Conservation (phyloP, 345 rosid genomes). For the Acer negundo region DNA sequence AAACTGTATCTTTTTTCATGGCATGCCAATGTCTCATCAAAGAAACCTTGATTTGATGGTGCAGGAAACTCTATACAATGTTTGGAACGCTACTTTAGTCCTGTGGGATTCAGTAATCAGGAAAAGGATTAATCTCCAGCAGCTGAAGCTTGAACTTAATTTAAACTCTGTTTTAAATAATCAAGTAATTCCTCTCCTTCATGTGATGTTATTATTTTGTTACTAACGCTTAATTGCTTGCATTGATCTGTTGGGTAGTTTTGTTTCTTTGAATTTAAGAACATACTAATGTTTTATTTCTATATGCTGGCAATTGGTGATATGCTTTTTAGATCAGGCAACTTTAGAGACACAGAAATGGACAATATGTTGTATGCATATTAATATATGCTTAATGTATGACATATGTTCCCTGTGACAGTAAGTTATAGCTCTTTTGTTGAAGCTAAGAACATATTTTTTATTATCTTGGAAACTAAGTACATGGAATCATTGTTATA, state of each 20-base stretch:
- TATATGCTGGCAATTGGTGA: neutral
- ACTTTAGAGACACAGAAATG: too few relatives aligned
- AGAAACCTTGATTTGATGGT: conserved; percentile 27
- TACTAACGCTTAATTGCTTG: neutral
- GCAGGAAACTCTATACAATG: conserved; percentile 75
- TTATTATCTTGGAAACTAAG: too few relatives aligned
- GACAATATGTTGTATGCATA: too few relatives aligned
- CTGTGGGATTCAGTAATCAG: conserved; percentile 69
- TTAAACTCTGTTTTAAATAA: conserved; percentile 62
- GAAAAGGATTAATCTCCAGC: conserved; percentile 70
- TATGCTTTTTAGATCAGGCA: neutral
- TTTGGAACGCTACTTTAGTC: conserved; percentile 63
- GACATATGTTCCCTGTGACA: too few relatives aligned
- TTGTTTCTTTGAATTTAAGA: neutral
- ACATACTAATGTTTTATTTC: neutral
- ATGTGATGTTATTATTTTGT: conserved; percentile 7
- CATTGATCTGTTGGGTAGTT: neutral
- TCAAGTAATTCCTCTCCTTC: conserved; percentile 57
- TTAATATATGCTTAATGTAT: too few relatives aligned
- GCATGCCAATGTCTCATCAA: conserved; percentile 9
- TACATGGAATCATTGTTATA: too few relatives aligned
- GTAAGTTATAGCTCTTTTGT: too few relatives aligned
- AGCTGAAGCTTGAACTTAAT: conserved; percentile 72
- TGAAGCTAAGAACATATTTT: too few relatives aligned
- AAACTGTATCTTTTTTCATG: neutral